phyloP scores from a whole-genome alignment of 164 flowering plant genomes.

The Taxillus chinensis region DNA sequence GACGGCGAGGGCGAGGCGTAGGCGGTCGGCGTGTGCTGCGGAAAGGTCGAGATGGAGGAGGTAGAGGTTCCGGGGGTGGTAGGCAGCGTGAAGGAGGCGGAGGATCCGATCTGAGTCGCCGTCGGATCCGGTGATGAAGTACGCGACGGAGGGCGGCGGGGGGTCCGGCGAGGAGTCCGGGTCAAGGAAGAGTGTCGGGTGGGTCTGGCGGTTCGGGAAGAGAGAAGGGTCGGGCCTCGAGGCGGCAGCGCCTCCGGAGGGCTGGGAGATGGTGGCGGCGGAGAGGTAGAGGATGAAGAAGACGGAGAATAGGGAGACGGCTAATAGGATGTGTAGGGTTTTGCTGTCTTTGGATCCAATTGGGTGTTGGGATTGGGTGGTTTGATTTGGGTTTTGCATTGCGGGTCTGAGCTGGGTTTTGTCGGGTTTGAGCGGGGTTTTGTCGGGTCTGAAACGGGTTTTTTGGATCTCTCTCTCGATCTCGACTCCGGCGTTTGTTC shows the following conservation, averaged over 20 bases:
- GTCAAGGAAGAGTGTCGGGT: conserved; percentile 14
- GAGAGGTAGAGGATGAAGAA: conserved; percentile 31
- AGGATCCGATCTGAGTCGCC: conserved; percentile 49
- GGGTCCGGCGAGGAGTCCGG: background rate
- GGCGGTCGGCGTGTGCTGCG: conserved; percentile 45
- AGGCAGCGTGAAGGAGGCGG: conserved; percentile 49
- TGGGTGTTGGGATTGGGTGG: background rate
- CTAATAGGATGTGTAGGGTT: conserved; percentile 20
- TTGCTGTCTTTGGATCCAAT: conserved; percentile 4
- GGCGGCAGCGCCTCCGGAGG: conserved; percentile 13
- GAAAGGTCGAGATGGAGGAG: conserved; percentile 72
- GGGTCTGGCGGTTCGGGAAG: conserved; percentile 3
- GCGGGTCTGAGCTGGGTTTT: background rate
- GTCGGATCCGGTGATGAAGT: conserved; percentile 58
- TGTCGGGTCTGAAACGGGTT: no score
- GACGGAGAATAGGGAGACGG: conserved; percentile 24
- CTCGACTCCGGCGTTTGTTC: no score
- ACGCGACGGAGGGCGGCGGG: conserved; percentile 65
- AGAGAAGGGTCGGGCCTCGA: conserved; percentile 3
- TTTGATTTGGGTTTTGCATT: conserved; percentile 5
- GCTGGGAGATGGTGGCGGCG: conserved; percentile 7
- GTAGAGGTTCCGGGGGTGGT: conserved; percentile 50
- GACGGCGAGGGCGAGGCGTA: conserved; percentile 38
- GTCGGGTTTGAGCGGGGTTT: no score
- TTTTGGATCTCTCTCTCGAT: no score